Percentiles rank a stretch among this genome's conserved stretches.
Evolutionary conservation across 495 filamentous ascomycete species (phyloP).

Genomic region (Aspergillus olivimuriae): DNA sequence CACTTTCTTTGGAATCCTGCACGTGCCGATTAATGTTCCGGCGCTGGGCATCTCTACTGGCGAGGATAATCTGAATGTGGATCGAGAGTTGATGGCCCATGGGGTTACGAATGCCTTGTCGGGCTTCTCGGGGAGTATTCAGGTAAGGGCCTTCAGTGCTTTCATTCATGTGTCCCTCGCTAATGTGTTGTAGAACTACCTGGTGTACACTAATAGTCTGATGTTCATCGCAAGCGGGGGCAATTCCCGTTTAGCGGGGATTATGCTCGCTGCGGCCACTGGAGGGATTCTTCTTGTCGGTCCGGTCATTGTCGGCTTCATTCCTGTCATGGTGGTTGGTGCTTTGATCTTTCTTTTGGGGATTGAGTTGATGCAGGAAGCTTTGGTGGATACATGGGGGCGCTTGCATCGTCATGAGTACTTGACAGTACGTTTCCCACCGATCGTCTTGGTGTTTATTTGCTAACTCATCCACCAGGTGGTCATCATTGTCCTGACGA

Average conservation of each 20-base stretch:
- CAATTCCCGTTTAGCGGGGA: slow-evolving; percentile 73
- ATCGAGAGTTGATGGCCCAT: slow-evolving; percentile 88
- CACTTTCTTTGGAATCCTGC: slow-evolving; percentile 94
- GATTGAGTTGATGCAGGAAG: slow-evolving; percentile 82
- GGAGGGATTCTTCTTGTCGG: slow-evolving; percentile 76
- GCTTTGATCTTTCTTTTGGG: slow-evolving; percentile 90
- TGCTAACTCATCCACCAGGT: slow-evolving; percentile 46
- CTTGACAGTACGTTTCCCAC: slow-evolving; percentile 55
- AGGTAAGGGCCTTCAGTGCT: slow-evolving; percentile 49
- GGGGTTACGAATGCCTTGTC: slow-evolving; percentile 90
- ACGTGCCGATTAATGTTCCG: slow-evolving; percentile 97
- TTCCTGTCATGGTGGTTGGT: slow-evolving; percentile 95
- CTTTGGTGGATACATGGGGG: slow-evolving; percentile 79
- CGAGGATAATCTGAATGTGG: slow-evolving; percentile 84
- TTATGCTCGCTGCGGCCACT: slow-evolving; percentile 79
- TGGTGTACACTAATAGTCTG: slow-evolving; percentile 95
- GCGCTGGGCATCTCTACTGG: slow-evolving; percentile 81
- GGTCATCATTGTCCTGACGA: slow-evolving; percentile 84
- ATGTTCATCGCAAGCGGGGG: slow-evolving; percentile 91
- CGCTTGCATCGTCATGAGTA: slow-evolving; percentile 84
- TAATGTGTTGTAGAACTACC: slow-evolving; percentile 60
- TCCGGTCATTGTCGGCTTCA: slow-evolving; percentile 82
- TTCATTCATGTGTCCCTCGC: too few species aligned
- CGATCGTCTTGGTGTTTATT: neutral
- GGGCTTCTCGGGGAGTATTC: slow-evolving; percentile 79